A percentile compares a stretch with the other conserved stretches of the same genome.
These are phyloP conservation scores for Nidularia pulvinata DNA, from an alignment of 768 basidiomycete species.

Conservation along the genomic window DNA sequence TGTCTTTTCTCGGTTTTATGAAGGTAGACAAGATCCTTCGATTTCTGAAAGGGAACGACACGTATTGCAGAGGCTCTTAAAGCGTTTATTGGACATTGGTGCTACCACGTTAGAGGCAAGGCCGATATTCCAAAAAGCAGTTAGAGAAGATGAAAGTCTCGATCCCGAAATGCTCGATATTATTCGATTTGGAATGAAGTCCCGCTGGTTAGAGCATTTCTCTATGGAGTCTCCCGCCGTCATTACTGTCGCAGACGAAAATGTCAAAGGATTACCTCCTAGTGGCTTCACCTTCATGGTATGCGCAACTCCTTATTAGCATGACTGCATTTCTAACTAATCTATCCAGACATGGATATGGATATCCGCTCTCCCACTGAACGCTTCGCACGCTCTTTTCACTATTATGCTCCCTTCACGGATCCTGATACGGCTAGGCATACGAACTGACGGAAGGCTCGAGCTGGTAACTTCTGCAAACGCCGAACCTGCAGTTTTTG, in stretches of 20 bases:
- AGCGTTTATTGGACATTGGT: conserved; percentile 76
- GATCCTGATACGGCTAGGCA: conserved; percentile 37
- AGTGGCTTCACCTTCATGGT: conserved; percentile 80
- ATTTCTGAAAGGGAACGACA: conserved; percentile 50
- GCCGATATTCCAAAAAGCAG: conserved; percentile 56
- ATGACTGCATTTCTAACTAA: background rate
- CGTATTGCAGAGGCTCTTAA: conserved; percentile 59
- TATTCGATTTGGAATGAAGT: conserved; percentile 69
- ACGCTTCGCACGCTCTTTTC: conserved; percentile 33
- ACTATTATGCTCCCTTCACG: conserved; percentile 21
- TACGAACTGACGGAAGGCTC: conserved; percentile 59
- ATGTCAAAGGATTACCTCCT: conserved; percentile 50
- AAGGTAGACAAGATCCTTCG: conserved; percentile 7
- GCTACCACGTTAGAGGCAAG: conserved; percentile 65
- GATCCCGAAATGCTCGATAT: conserved; percentile 70
- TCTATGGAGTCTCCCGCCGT: conserved; percentile 60
- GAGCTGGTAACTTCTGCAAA: conserved; percentile 41
- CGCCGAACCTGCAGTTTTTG: conserved; percentile 37
- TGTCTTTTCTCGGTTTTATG: conserved; percentile 48
- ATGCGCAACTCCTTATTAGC: conserved; percentile 6
- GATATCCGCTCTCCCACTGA: conserved; percentile 36
- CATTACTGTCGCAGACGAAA: conserved; percentile 46
- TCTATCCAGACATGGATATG: conserved; percentile 47
- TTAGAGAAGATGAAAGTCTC: conserved; percentile 47
- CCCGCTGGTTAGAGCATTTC: conserved; percentile 80